These are phyloP conservation scores for Coemansia sp. DNA, from an alignment of 192 early-diverging fungal species.

Conservation along the genomic window DNA sequence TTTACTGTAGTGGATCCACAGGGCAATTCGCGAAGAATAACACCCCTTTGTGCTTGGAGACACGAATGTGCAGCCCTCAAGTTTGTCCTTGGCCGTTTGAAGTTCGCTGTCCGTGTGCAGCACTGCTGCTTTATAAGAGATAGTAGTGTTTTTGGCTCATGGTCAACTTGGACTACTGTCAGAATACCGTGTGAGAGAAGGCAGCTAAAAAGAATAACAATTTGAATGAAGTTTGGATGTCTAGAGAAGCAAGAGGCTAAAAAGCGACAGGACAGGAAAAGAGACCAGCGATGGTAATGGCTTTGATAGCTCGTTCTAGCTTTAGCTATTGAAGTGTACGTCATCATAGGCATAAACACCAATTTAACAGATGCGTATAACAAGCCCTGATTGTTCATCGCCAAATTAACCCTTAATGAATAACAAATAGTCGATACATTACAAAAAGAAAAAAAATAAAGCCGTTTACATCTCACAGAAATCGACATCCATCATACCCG, in stretches of 20 bases:
- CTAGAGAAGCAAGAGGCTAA: neutral
- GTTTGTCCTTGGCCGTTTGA: slow-evolving; percentile 39
- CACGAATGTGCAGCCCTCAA: slow-evolving; percentile 35
- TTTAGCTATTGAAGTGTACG: too few species aligned
- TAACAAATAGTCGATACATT: neutral
- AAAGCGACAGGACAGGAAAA: neutral
- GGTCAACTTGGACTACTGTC: too few species aligned
- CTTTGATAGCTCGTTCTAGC: too few species aligned
- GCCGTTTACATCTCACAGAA: slow-evolving; percentile 11
- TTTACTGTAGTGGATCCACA: slow-evolving; percentile 51
- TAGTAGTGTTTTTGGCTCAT: neutral
- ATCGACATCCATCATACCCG: slow-evolving; percentile 15
- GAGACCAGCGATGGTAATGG: too few species aligned
- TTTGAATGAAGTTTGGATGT: neutral
- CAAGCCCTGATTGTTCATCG: too few species aligned
- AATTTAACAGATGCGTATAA: too few species aligned
- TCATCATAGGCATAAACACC: too few species aligned
- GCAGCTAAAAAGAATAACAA: neutral
- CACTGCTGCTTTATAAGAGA: neutral
- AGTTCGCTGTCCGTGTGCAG: slow-evolving; percentile 12
- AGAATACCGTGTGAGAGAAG: neutral
- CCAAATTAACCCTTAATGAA: neutral
- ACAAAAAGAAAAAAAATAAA: neutral
- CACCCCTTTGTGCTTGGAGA: slow-evolving; percentile 42
- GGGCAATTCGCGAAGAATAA: slow-evolving; percentile 48